Conservation (phyloP, 768 basidiomycete species). For the Rubroboletus pulcherrimus region DNA sequence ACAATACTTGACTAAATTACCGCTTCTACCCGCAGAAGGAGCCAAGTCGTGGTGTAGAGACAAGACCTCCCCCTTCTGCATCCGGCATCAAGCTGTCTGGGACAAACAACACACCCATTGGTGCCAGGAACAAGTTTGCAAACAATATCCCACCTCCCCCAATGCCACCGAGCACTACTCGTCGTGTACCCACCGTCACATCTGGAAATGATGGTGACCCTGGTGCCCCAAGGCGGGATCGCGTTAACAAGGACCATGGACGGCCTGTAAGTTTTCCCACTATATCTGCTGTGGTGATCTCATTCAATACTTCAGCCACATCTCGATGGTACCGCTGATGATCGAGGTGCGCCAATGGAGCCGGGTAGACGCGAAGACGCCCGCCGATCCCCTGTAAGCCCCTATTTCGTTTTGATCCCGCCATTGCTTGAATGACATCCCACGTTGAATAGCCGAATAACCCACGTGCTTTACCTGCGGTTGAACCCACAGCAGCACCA, state of each 20-base stretch:
- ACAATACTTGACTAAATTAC: neutral
- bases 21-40: constrained; percentile 18
- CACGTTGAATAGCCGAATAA: constrained; percentile 8
- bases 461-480: constrained; percentile 2
- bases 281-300: neutral
- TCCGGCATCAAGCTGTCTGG: constrained; percentile 28
- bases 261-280: constrained; percentile 18
- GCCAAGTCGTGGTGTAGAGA: constrained; percentile 8
- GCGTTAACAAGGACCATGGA: constrained; percentile 19
- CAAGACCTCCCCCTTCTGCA: constrained; percentile 11
- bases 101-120: constrained; percentile 33
- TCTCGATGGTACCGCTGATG: constrained; percentile 5
- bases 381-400: constrained; percentile 20
- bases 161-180: neutral
- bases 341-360: constrained; percentile 3
- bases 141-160: neutral
- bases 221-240: constrained; percentile 15
- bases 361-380: constrained; percentile 9
- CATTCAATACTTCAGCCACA: constrained; percentile 15
- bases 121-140: constrained; percentile 25
- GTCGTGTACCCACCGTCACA: neutral
- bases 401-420: neutral
- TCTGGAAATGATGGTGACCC: constrained; percentile 23
- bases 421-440: neutral
- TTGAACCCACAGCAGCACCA: constrained; percentile 5